These are phyloP conservation scores for Trichothecium sympodiale DNA, from an alignment of 2,329 filamentous ascomycete genomes.

Conservation along the genomic window DNA sequence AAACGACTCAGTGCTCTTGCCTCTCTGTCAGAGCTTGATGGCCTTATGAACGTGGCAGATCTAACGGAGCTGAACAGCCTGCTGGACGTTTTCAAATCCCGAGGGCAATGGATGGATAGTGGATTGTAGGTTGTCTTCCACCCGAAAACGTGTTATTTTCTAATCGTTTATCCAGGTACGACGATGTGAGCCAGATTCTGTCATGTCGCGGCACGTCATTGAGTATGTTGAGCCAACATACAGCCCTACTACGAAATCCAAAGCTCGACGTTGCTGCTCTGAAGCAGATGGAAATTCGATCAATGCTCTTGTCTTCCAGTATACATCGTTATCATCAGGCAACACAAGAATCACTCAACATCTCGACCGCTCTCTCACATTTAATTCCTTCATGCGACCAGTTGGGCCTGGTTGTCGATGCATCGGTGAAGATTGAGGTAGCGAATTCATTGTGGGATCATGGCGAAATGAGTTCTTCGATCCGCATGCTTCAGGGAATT, in stretches of 20 bases:
- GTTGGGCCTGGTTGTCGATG: conserved; percentile 67
- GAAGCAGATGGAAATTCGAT: conserved; percentile 62
- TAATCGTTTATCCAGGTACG: conserved; percentile 38
- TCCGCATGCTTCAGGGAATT: conserved; percentile 74
- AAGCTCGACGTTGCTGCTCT: conserved; percentile 52
- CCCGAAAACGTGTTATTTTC: not conserved
- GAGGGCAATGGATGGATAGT: conserved; percentile 71
- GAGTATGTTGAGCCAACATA: conserved; percentile 63
- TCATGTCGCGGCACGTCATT: conserved; percentile 76
- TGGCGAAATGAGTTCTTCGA: conserved; percentile 79
- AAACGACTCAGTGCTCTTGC: conserved; percentile 53
- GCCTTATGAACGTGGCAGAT: conserved; percentile 54
- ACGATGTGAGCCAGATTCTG: conserved; percentile 69
- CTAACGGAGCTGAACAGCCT: conserved; percentile 48
- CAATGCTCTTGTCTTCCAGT: conserved; percentile 63
- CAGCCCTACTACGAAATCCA: conserved; percentile 48
- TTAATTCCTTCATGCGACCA: conserved; percentile 59
- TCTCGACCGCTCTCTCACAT: conserved; percentile 72
- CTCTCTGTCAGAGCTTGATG: conserved; percentile 70
- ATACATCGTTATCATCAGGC: conserved; percentile 72
- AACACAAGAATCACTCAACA: conserved; percentile 76
- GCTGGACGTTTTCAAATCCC: conserved; percentile 51
- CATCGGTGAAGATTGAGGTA: conserved; percentile 67
- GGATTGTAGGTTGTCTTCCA: conserved; percentile 49
- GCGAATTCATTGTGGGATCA: conserved; percentile 91